Percentiles rank a stretch among this genome's conserved stretches.
These are phyloP conservation scores for Blastomyces emzantsi DNA, from an alignment of 2,329 filamentous ascomycete species.

Conservation along the genomic window DNA sequence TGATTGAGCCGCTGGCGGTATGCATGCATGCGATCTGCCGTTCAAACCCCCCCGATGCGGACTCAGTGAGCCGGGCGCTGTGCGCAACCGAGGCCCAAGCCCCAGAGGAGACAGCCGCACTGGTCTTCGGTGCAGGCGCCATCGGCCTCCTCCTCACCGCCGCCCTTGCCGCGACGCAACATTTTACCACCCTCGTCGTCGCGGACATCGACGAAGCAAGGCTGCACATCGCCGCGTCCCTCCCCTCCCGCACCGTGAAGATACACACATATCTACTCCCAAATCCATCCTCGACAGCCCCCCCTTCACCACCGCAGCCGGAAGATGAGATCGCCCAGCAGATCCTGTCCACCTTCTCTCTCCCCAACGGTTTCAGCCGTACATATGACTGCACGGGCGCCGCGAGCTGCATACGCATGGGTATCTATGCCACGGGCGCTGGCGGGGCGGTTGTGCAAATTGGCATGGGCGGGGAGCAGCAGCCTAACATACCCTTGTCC, in stretches of 20 bases:
- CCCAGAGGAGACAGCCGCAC: slow-evolving; percentile 38
- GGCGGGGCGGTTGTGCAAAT: slow-evolving; percentile 48
- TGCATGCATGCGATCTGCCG: slow-evolving; percentile 51
- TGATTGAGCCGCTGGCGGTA: slow-evolving; percentile 53
- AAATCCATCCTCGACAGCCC: slow-evolving; percentile 25
- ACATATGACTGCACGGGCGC: slow-evolving; percentile 42
- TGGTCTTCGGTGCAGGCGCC: slow-evolving; percentile 54
- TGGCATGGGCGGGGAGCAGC: slow-evolving; percentile 46
- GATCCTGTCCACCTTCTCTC: slow-evolving; percentile 23
- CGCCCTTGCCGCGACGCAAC: slow-evolving; percentile 46
- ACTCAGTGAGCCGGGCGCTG: slow-evolving; percentile 32
- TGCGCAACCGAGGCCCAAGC: slow-evolving; percentile 28
- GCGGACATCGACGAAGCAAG: slow-evolving; percentile 52
- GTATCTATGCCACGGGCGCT: slow-evolving; percentile 38
- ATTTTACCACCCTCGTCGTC: slow-evolving; percentile 48
- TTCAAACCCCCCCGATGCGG: slow-evolving; percentile 39
- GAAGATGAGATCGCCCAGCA: slow-evolving; percentile 27
- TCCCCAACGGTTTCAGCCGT: slow-evolving; percentile 32
- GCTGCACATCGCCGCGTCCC: slow-evolving; percentile 45
- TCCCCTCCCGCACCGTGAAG: slow-evolving; percentile 31
- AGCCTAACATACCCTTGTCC: slow-evolving; percentile 46
- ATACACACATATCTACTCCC: slow-evolving; percentile 26
- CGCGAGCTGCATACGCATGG: slow-evolving; percentile 38
- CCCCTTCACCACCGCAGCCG: slow-evolving; percentile 16
- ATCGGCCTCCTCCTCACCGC: slow-evolving; percentile 52